phyloP scores from a whole-genome alignment of 148 eudicot species.

The Rhododendron vialii region DNA sequence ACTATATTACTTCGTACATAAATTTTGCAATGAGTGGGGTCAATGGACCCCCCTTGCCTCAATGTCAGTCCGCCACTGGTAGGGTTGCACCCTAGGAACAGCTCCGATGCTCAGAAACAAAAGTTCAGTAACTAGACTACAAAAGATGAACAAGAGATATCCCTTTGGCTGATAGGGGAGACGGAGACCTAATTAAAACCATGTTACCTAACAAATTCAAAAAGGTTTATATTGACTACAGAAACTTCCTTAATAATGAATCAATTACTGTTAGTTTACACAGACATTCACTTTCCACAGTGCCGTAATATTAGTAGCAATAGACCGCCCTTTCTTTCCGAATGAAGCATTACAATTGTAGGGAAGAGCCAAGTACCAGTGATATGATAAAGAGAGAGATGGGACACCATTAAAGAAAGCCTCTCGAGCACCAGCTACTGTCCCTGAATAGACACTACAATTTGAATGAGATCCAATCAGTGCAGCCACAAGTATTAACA shows the following conservation, averaged over 20 bases:
- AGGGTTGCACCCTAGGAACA: not conserved
- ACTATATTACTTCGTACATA: too few relatives aligned
- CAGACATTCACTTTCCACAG: not conserved
- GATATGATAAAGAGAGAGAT: conserved; percentile 76
- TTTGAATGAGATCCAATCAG: conserved; percentile 10
- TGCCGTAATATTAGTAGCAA: not conserved
- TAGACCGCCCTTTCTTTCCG: not conserved
- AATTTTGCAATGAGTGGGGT: too few relatives aligned
- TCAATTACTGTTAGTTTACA: not conserved
- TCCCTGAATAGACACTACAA: conserved; percentile 91
- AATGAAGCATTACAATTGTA: not conserved
- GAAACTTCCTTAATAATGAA: not conserved
- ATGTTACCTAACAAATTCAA: not conserved
- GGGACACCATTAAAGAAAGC: conserved; percentile 73
- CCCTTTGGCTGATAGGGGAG: not conserved
- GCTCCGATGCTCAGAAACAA: not conserved
- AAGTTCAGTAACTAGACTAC: not conserved
- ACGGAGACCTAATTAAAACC: not conserved
- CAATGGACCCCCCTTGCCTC: too few relatives aligned
- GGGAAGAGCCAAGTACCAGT: conserved; percentile 46
- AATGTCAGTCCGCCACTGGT: too few relatives aligned
- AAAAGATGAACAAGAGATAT: not conserved
- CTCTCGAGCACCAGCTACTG: conserved; percentile 98
- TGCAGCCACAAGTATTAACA: not conserved
- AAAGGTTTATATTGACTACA: not conserved